These are phyloP conservation scores for Podospora comata DNA, from an alignment of 495 filamentous ascomycete genomes.

Conservation along the genomic window DNA sequence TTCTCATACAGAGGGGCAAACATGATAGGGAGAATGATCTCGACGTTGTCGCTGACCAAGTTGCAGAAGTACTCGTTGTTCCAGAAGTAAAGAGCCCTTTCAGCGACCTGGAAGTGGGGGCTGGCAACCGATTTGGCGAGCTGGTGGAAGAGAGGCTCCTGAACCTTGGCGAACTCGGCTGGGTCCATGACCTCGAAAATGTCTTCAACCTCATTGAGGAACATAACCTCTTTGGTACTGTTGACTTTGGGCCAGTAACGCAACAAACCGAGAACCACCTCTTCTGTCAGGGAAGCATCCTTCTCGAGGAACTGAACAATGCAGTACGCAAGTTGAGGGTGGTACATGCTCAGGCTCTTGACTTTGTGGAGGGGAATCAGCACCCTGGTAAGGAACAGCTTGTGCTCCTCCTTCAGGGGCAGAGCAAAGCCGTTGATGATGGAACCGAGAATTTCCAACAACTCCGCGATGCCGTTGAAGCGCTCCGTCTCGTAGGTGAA, in stretches of 20 bases:
- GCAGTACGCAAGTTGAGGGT: slow-evolving; percentile 96
- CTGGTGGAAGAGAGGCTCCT: slow-evolving; percentile 95
- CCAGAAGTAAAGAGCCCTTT: slow-evolving; percentile 98
- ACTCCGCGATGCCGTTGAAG: slow-evolving; percentile 96
- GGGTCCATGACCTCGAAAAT: slow-evolving; percentile 99
- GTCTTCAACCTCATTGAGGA: slow-evolving; percentile 97
- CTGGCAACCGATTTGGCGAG: slow-evolving; percentile 97
- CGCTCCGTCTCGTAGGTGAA: slow-evolving; percentile 98
- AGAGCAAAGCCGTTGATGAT: slow-evolving; percentile 99
- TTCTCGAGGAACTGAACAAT: slow-evolving; percentile 99
- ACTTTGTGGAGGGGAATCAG: slow-evolving; percentile 95
- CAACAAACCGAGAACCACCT: slow-evolving; percentile 91
- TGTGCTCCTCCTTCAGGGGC: slow-evolving; percentile 97
- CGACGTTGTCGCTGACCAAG: slow-evolving; percentile 96
- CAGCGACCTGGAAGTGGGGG: slow-evolving; percentile 98
- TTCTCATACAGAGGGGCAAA: slow-evolving; percentile 98
- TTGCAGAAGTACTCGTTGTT: slow-evolving; percentile 99
- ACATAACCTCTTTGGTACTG: slow-evolving; percentile 99
- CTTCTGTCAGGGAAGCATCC: slow-evolving; percentile 94
- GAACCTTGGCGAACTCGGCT: slow-evolving; percentile 96
- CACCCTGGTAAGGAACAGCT: slow-evolving; percentile 92
- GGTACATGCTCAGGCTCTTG: slow-evolving; percentile 99
- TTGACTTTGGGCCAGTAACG: slow-evolving; percentile 99
- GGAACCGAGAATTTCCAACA: slow-evolving; percentile 94
- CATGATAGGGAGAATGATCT: slow-evolving; percentile 98